Evolutionary conservation across 495 filamentous ascomycete species (phyloP).

Genomic region (Podospora pseudocomata): DNA sequence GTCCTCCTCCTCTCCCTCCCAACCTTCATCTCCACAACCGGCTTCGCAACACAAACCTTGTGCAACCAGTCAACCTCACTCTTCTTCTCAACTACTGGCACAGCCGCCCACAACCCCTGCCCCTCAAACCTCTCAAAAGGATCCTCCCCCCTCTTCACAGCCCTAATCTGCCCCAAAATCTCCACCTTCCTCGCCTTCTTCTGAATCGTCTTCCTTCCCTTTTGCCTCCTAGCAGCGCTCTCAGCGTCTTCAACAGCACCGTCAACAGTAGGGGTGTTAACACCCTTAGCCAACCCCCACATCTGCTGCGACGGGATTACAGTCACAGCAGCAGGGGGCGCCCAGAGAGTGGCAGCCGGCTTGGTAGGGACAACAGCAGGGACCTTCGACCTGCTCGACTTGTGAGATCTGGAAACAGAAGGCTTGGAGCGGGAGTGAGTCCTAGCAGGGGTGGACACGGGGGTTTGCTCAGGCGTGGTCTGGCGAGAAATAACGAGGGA

Average conservation of each 20-base stretch:
- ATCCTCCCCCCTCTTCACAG: constrained; percentile 19
- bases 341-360: constrained; percentile 12
- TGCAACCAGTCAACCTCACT: constrained; percentile 22
- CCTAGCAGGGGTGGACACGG: background rate
- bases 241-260: constrained; percentile 23
- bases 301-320: background rate
- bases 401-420: background rate
- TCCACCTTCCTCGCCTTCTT: constrained; percentile 15
- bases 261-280: background rate
- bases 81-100: background rate
- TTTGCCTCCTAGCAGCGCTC: constrained; percentile 14
- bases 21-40: background rate
- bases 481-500: constrained; percentile 15
- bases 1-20: background rate
- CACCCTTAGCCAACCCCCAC: constrained; percentile 17
- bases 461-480: background rate
- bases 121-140: constrained; percentile 14
- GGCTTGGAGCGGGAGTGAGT: background rate
- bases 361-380: background rate
- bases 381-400: background rate
- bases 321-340: background rate
- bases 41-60: background rate
- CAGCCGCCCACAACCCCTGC: constrained; percentile 21
- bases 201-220: constrained; percentile 20
- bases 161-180: constrained; percentile 27